Conservation (phyloP, 2,329 filamentous ascomycete species). For the Emmonsia crescens region DNA sequence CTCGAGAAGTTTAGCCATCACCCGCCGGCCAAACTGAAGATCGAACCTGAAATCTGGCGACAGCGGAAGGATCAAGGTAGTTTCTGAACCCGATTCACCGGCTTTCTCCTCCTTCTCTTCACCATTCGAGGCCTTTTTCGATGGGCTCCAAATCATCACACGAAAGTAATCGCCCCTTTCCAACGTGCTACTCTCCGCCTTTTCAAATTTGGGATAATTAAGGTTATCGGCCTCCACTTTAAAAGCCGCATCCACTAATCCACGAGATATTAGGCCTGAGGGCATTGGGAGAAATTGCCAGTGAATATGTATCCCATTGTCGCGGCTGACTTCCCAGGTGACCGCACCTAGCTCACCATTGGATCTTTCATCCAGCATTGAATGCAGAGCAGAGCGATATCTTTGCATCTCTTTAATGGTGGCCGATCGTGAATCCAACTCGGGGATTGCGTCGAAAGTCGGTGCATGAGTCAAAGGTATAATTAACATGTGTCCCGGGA, state of each 20-base stretch:
- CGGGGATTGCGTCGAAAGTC: slow-evolving; percentile 57
- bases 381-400: slow-evolving; percentile 66
- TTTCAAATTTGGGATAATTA: slow-evolving; percentile 45
- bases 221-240: slow-evolving; percentile 75
- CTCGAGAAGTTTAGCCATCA: slow-evolving; percentile 76
- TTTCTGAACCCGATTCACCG: slow-evolving; percentile 43
- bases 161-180: slow-evolving; percentile 59
- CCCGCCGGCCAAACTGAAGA: slow-evolving; percentile 76
- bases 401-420: slow-evolving; percentile 72
- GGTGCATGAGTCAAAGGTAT: slow-evolving; percentile 76
- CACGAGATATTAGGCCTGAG: slow-evolving; percentile 54
- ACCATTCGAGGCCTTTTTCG: slow-evolving; percentile 21
- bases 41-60: slow-evolving; percentile 67
- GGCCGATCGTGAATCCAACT: slow-evolving; percentile 43
- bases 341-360: slow-evolving; percentile 60
- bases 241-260: slow-evolving; percentile 79
- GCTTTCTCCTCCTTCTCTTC: slow-evolving; percentile 3
- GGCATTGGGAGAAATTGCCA: slow-evolving; percentile 86
- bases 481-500: slow-evolving; percentile 81
- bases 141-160: slow-evolving; percentile 61
- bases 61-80: slow-evolving; percentile 63
- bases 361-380: slow-evolving; percentile 51
- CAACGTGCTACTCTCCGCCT: slow-evolving; percentile 30
- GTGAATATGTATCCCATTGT: slow-evolving; percentile 72
- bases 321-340: slow-evolving; percentile 84